Evolutionary conservation across 129 eudicot genomes (phyloP).

Genomic region (Flaveria trinervia): DNA sequence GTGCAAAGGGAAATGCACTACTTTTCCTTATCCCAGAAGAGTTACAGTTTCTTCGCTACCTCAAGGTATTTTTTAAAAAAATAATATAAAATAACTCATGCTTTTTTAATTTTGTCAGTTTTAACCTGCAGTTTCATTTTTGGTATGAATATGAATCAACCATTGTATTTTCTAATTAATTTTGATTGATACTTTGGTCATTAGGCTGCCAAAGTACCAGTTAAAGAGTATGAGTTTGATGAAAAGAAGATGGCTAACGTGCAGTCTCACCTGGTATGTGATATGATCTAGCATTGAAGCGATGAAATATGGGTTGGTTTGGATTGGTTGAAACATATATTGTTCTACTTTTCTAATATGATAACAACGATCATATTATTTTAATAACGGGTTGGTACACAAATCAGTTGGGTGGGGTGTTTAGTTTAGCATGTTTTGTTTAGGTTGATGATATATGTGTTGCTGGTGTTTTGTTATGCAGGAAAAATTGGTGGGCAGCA

Average conservation of each 20-base stretch:
- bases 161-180: background rate
- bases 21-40: constrained; percentile 91
- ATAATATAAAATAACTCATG: background rate
- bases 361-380: background rate
- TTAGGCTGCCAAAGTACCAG: constrained; percentile 84
- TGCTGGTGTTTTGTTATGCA: constrained; percentile 34
- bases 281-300: background rate
- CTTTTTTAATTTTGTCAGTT: background rate
- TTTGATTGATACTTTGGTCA: constrained; percentile 1
- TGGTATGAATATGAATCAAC: constrained; percentile 11
- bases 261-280: constrained; percentile 74
- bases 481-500: constrained; percentile 75
- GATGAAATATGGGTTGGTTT: background rate
- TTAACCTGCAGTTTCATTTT: background rate
- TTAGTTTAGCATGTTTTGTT: constrained; percentile 6
- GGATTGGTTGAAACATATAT: background rate
- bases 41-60: constrained; percentile 65
- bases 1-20: constrained; percentile 82
- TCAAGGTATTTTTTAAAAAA: constrained; percentile 53
- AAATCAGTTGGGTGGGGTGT: background rate
- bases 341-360: background rate
- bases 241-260: constrained; percentile 70
- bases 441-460: background rate
- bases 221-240: constrained; percentile 82
- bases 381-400: background rate